Conservation (phyloP, 345 rosid species). For the Anastatica hierochuntica region DNA sequence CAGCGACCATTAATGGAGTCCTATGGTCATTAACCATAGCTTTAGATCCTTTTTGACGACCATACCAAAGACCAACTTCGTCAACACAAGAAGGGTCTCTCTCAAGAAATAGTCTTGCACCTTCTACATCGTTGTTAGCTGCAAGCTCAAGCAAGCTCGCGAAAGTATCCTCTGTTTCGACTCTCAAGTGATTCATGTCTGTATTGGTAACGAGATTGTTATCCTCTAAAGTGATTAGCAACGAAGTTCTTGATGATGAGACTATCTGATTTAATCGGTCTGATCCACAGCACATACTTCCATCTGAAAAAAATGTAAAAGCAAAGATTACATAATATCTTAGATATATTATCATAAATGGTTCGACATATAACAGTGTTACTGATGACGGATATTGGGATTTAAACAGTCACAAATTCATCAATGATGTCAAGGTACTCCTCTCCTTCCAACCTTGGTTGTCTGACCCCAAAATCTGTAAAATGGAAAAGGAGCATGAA, state of each 20-base stretch:
- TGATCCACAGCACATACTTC: constrained; percentile 46
- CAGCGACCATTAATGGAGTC: constrained; percentile 92
- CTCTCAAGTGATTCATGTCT: constrained; percentile 68
- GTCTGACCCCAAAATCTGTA: constrained; percentile 80
- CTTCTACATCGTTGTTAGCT: constrained; percentile 72
- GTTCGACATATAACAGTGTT: too few relatives aligned
- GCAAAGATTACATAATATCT: too few relatives aligned
- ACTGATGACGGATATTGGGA: too few relatives aligned
- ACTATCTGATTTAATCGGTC: constrained; percentile 46
- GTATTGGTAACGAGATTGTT: neutral
- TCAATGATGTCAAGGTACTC: constrained; percentile 72
- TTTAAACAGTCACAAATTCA: constrained; percentile 91
- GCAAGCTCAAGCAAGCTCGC: constrained; percentile 92
- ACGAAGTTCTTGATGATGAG: constrained; percentile 13
- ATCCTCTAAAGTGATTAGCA: too few relatives aligned
- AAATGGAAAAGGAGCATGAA: constrained; percentile 6
- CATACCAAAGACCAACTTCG: constrained; percentile 84
- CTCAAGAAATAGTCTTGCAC: constrained; percentile 45
- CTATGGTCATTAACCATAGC: constrained; percentile 74
- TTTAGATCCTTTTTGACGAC: constrained; percentile 73
- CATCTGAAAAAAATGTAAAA: constrained; percentile 18
- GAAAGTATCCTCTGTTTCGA: constrained; percentile 73
- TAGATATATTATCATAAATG: too few relatives aligned
- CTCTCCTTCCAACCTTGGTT: constrained; percentile 86
- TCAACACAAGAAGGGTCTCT: constrained; percentile 54